Base-by-base conservation (phyloP, 768 basidiomycete genomes). In the Amylocystis lapponica region DNA sequence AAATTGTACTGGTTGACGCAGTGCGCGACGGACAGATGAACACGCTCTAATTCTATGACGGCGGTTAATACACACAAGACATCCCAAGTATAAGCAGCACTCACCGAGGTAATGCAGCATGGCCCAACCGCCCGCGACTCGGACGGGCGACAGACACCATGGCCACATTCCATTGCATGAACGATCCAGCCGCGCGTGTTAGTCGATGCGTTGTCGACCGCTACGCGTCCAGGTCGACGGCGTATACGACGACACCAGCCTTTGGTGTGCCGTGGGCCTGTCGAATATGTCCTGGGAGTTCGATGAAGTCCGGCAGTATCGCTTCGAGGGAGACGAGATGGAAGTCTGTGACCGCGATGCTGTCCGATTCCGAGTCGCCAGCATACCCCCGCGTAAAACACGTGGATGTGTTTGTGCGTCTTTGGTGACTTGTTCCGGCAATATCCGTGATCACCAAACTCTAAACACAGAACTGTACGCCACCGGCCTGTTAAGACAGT, bases 101-200 rank as follows among this genome's bases (percentile, higher is more conserved):
- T 23, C 26, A 38, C 37, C 37, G 21, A 13, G 3, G 23, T 19
- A 3, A n/a, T 43, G 42, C 12, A 70, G 63, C 20, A 66, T 2
- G 63, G 56, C 53, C 68, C 69, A 19, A 56, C 59, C 59, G 63
- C 67, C 67, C 66, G 61, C 44, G 40, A 56, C 51, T 65, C 62
- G 71, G 70, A 76, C 68, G 72, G 71, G 69, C 60, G 69, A 67
- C 67, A 66, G 66, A 63, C 68, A 68, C 65, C 83, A 83, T 83
- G 79, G 79, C 80, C 74, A 83, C 83, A 86, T 86, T 81, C 81
- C 82, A 86, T 84, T 74, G 72, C 79, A 75, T 41, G 45, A 36
- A 22, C 25, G n/a, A 34, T 38, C 33, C 46, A 39, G n/a, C n/a
- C n/a, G n/a, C n/a, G n/a, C n/a, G n/a, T n/a, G n/a, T n/a, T n/a